These are phyloP conservation scores for Ambrosia artemisiifolia DNA, from an alignment of 129 eudicot genomes.

Conservation along the genomic window DNA sequence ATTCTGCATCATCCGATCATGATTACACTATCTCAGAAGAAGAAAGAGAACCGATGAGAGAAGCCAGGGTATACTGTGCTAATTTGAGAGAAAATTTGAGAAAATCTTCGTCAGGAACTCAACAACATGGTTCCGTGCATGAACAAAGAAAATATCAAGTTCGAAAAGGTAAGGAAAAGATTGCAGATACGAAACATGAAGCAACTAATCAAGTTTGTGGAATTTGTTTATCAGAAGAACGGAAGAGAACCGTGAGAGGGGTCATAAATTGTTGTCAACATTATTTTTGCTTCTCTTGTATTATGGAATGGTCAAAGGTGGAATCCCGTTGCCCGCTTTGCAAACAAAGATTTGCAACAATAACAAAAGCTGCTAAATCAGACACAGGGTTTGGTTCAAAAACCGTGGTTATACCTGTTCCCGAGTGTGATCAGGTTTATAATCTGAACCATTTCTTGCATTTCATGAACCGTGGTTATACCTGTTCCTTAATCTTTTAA, in stretches of 20 bases:
- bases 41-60: slow-evolving; percentile 89
- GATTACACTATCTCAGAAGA: slow-evolving; percentile 93
- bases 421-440: slow-evolving; percentile 91
- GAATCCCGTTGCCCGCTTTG: slow-evolving; percentile 96
- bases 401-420: slow-evolving; percentile 61
- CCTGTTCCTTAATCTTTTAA: background rate
- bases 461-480: background rate
- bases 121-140: slow-evolving; percentile 30
- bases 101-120: slow-evolving; percentile 41
- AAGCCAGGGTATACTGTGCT: slow-evolving; percentile 55
- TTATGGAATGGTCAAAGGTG: slow-evolving; percentile 98
- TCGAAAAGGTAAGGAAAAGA: slow-evolving; percentile 83
- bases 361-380: slow-evolving; percentile 62
- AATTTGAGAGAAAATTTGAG: slow-evolving; percentile 41
- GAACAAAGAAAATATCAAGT: slow-evolving; percentile 43
- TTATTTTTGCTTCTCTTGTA: slow-evolving; percentile 83
- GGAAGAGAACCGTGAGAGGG: slow-evolving; percentile 68
- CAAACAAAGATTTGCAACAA: slow-evolving; percentile 77
- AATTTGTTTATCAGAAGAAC: slow-evolving; percentile 89
- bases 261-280: slow-evolving; percentile 79
- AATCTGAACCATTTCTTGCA: slow-evolving; percentile 11
- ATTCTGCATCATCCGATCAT: slow-evolving; percentile 62
- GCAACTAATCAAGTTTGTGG: slow-evolving; percentile 89
- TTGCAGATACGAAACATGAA: slow-evolving; percentile 52
- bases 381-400: slow-evolving; percentile 51